These are phyloP conservation scores for Immersiporthe knoxdaviesiana DNA, from an alignment of 2,329 filamentous ascomycete species.

Conservation along the genomic window DNA sequence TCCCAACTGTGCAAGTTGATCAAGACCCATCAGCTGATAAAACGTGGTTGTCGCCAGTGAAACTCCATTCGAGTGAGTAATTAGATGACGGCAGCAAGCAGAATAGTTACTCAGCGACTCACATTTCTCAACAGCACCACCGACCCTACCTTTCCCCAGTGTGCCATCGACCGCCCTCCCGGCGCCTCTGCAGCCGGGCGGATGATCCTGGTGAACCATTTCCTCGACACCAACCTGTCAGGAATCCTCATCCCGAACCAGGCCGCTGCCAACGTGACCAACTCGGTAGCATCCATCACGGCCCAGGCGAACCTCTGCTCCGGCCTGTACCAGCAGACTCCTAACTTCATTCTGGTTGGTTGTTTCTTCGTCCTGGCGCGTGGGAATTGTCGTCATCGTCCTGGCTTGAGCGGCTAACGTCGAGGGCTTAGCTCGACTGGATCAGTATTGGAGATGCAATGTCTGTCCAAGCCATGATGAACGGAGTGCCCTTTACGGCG, in stretches of 20 bases:
- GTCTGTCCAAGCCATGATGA: constrained; percentile 24
- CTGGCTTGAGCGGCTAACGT: not conserved
- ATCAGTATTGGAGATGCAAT: constrained; percentile 26
- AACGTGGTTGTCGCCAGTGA: constrained; percentile 46
- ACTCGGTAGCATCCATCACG: constrained; percentile 49
- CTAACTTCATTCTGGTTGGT: constrained; percentile 41
- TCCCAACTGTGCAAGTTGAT: not conserved
- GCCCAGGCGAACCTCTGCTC: constrained; percentile 46
- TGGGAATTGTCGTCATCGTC: not conserved
- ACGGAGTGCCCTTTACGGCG: constrained; percentile 13
- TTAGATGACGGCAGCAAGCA: too few species aligned
- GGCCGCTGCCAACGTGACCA: constrained; percentile 45
- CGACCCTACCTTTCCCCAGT: constrained; percentile 63
- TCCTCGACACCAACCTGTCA: constrained; percentile 54
- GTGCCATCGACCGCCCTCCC: constrained; percentile 65
- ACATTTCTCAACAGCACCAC: constrained; percentile 45
- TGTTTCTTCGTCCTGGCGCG: not conserved
- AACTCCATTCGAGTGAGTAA: constrained; percentile 62
- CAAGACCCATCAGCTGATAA: not conserved
- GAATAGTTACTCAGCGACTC: not conserved
- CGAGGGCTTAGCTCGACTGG: constrained; percentile 23
- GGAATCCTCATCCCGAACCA: constrained; percentile 37
- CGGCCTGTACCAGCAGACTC: constrained; percentile 36
- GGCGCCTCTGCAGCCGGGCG: constrained; percentile 43
- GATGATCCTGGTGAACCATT: constrained; percentile 64